Percentiles rank a stretch among this genome's conserved stretches.
Evolutionary conservation across 345 rosid species (phyloP).

Genomic region (Psidium guajava): DNA sequence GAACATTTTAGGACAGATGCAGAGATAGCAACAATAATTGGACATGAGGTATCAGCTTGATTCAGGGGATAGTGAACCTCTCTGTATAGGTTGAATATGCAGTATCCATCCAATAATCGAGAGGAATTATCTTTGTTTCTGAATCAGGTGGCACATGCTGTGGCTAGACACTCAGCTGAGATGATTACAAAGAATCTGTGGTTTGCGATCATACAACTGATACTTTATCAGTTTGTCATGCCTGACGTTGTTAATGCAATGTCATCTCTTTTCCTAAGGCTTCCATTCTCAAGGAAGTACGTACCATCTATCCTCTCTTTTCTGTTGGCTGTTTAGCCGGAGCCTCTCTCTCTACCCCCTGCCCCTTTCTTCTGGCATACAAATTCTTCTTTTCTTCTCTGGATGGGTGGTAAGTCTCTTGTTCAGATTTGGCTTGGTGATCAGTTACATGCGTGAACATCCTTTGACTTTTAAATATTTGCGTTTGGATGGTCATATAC

Average conservation of each 20-base stretch:
- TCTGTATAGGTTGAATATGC: neutral
- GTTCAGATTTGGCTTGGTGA: neutral
- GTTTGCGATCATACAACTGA: constrained; percentile 70
- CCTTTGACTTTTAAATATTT: neutral
- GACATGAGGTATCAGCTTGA: constrained; percentile 58
- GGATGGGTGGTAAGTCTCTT: neutral
- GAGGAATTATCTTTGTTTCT: constrained; percentile 1
- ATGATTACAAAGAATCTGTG: constrained; percentile 63
- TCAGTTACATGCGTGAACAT: neutral
- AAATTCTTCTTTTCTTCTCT: neutral
- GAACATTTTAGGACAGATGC: constrained; percentile 62
- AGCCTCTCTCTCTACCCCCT: neutral
- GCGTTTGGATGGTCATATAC: neutral
- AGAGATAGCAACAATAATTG: constrained; percentile 84
- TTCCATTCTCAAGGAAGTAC: constrained; percentile 88
- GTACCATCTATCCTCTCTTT: neutral
- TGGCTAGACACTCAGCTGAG: constrained; percentile 82
- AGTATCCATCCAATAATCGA: neutral
- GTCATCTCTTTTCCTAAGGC: constrained; percentile 70
- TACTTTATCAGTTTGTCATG: constrained; percentile 61
- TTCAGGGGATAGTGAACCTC: neutral
- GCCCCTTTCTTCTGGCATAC: neutral
- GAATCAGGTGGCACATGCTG: constrained; percentile 78
- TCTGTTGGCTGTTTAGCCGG: neutral
- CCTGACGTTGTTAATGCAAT: constrained; percentile 73